A percentile compares a stretch with the other conserved stretches of the same genome.
Conservation (phyloP, 2,329 filamentous ascomycete genomes). For the Phaeosphaeriaceae sp. region DNA sequence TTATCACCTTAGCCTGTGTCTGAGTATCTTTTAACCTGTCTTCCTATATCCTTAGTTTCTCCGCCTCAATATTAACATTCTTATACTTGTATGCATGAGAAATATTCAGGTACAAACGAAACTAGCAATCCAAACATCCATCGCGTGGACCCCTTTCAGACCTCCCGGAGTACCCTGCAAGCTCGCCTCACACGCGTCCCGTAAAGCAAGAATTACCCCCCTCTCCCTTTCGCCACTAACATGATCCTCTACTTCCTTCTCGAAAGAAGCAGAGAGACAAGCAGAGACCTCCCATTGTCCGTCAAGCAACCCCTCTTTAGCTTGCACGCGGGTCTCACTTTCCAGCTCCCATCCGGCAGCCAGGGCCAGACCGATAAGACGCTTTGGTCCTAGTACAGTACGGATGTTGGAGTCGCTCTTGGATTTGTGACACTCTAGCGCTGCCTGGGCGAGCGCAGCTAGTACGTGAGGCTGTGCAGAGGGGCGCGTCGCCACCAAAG, state of each 20-base stretch:
- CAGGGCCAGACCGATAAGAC: constrained; percentile 48
- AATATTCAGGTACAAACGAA: no score
- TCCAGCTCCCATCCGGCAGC: constrained; percentile 49
- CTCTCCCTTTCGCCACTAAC: constrained; percentile 21
- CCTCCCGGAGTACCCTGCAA: constrained; percentile 16
- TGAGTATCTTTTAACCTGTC: no score
- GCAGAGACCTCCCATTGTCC: constrained; percentile 50
- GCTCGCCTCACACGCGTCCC: constrained; percentile 29
- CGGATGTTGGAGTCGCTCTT: constrained; percentile 56
- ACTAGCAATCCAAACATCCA: constrained; percentile 28
- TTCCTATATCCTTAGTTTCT: no score
- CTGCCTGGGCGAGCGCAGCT: constrained; percentile 54
- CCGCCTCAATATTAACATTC: no score
- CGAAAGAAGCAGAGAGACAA: constrained; percentile 21
- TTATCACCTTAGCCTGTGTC: no score
- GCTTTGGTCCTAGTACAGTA: constrained; percentile 52
- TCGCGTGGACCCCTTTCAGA: constrained; percentile 15
- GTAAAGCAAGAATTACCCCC: constrained; percentile 16
- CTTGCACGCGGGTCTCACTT: constrained; percentile 46
- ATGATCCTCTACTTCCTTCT: constrained; percentile 15
- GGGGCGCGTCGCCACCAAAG: constrained; percentile 49
- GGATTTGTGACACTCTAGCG: constrained; percentile 52
- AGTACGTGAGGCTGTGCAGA: constrained; percentile 58
- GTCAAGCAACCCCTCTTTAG: constrained; percentile 50
- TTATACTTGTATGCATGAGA: no score